Base-by-base conservation (phyloP, 202 grass and related monocot genomes). In the Setaria italica region DNA sequence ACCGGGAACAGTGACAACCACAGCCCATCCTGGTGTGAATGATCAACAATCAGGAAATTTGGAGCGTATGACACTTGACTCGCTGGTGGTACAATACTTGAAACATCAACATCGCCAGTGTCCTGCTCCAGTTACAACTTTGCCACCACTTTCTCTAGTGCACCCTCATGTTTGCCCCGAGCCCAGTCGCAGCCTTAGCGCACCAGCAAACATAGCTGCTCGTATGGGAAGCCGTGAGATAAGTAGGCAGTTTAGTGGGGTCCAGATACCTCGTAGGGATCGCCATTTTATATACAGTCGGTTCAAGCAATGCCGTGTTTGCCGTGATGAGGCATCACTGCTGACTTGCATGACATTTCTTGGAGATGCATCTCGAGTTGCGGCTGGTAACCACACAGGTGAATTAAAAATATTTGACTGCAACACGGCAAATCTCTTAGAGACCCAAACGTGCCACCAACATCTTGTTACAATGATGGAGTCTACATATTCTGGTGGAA, bases 51-150 rank as follows among this genome's bases (percentile, higher is more conserved):
- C 78, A 62, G 91, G 85, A 91, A 95, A 91, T 80, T 85, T 56
- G 34, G 97, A 99, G 80, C 77, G 85, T 20, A 99, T 92, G 90
- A 96, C 97, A 0, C 90, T 99, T n/a, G 97, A 99, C 60, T 94
- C 93, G 35, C 74, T 99, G 75, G 90, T 99, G 74, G 97, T 99
- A 43, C 97, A 99, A 33, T 99, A 96, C 67, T 83, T 99, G 84
- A 99, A 99, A 85, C 97, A 99, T 57, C 97, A 99, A 42, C 97
- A 99, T 62, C 90, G 97, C 7, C 97, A 99, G 53, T 99, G 97
- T 34, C 97, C 93, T 80, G 92, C 92, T 65, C 97, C 97, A n/a
- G 89, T 96, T 84, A 99, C 97, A 82, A 99, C 97, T 87, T 89
- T 99, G 80, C 97, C 97, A 32, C 90, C 97, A 72, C 91, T 99